A percentile compares a stretch with the other conserved stretches of the same genome.
Evolutionary conservation across 164 flowering plant species (phyloP).

Genomic region (Dillenia suffruticosa): DNA sequence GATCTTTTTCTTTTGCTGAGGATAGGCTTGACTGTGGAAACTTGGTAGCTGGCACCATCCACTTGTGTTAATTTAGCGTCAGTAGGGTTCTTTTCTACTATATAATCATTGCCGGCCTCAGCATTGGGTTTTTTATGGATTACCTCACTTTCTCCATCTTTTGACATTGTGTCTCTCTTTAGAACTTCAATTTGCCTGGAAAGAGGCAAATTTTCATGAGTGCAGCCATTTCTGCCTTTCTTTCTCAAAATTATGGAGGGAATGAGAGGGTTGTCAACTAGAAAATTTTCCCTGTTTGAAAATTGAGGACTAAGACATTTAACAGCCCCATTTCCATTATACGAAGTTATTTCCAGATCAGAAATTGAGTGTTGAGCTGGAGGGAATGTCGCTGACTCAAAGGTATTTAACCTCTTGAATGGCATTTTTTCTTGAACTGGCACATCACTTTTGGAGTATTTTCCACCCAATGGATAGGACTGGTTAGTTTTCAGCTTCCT

Average conservation of each 20-base stretch:
- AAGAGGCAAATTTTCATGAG: constrained; percentile 47
- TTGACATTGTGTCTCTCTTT: constrained; percentile 16
- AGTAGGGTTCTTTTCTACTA: constrained; percentile 10
- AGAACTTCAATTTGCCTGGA: constrained; percentile 26
- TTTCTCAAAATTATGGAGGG: constrained; percentile 54
- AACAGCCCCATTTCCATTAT: constrained; percentile 16
- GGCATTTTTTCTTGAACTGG: constrained; percentile 12
- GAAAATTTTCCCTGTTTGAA: constrained; percentile 16
- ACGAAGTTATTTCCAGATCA: constrained; percentile 15
- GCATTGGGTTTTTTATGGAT: constrained; percentile 6
- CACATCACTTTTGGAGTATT: constrained; percentile 7
- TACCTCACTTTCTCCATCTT: constrained; percentile 20
- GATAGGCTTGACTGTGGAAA: constrained; percentile 16
- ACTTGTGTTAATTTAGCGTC: constrained; percentile 10
- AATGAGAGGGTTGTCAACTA: constrained; percentile 40
- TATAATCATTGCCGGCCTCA: constrained; percentile 11
- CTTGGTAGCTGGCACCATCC: constrained; percentile 12
- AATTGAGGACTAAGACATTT: constrained; percentile 13
- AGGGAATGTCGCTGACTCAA: constrained; percentile 11
- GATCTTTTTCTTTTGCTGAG: constrained; percentile 20
- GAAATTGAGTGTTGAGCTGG: constrained; percentile 17
- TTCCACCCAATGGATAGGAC: constrained; percentile 15
- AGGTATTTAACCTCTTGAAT: constrained; percentile 16
- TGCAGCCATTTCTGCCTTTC: constrained; percentile 71
- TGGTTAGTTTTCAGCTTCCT: constrained; percentile 28